A percentile compares a stretch with the other conserved stretches of the same genome.
Conservation (phyloP, 495 filamentous ascomycete species). For the Physcia stellaris region DNA sequence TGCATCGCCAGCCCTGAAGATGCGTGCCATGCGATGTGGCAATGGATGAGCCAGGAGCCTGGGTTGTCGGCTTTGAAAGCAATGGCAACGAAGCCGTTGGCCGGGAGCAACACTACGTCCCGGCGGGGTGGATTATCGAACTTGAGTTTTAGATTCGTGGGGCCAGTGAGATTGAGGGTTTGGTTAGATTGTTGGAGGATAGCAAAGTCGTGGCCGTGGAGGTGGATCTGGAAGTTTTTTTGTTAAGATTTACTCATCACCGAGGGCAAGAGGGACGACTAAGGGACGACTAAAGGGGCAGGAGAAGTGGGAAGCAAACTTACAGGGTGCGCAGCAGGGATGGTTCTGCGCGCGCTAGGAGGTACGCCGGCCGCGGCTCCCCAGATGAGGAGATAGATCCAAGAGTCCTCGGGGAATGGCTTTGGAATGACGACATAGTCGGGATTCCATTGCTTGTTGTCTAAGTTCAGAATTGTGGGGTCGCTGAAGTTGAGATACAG, state of each 20-base stretch:
- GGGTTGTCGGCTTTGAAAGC: slow-evolving; percentile 28
- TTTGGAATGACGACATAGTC: slow-evolving; percentile 19
- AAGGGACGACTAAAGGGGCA: too few species aligned
- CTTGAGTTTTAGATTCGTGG: slow-evolving; percentile 12
- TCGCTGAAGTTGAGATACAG: slow-evolving; percentile 26
- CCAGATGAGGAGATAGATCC: slow-evolving; percentile 7
- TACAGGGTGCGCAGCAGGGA: slow-evolving; percentile 12
- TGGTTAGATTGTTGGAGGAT: slow-evolving; percentile 33
- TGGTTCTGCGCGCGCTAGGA: background rate
- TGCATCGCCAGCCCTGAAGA: slow-evolving; percentile 32
- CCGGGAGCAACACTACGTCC: slow-evolving; percentile 42
- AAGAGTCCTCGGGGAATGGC: slow-evolving; percentile 13
- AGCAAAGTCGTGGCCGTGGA: slow-evolving; percentile 47
- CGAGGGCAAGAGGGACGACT: too few species aligned
- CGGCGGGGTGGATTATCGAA: slow-evolving; percentile 36
- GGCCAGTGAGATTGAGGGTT: slow-evolving; percentile 5
- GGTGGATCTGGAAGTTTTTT: slow-evolving; percentile 34
- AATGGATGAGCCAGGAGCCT: slow-evolving; percentile 10
- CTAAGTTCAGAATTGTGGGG: slow-evolving; percentile 23
- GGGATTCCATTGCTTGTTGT: slow-evolving; percentile 21
- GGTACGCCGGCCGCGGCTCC: background rate
- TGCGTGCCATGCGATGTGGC: slow-evolving; percentile 33
- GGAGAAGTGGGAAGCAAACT: too few species aligned
- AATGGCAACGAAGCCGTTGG: slow-evolving; percentile 33
- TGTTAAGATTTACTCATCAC: too few species aligned